Base-by-base conservation (phyloP, 2,329 filamentous ascomycete genomes). In the Fusarium keratoplasticum region DNA sequence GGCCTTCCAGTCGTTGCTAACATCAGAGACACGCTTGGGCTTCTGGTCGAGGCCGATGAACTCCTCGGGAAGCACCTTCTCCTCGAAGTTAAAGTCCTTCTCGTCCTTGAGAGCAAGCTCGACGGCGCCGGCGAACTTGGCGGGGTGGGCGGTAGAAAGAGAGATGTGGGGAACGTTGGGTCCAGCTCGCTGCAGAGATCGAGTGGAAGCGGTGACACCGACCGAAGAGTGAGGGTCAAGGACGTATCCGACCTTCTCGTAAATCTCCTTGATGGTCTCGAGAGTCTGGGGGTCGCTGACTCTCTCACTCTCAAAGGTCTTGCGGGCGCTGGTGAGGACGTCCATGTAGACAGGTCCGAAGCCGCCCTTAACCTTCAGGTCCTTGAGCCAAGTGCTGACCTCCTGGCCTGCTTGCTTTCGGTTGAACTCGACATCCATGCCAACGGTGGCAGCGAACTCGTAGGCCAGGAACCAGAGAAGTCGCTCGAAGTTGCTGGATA, bases 401-500 rank as follows among this genome's bases (percentile, higher is more conserved):
- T 94, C 92, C 80, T 94, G 91, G 4, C 94, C 93, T 10, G 91
- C 91, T 82, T 91, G 89, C 81, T 87, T 91, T 84, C 90, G 90
- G 82, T 89, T 92, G 86, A 89, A 92, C 74, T 88, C 85, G 63
- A 91, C 88, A 77, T 92, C 89, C 87, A 91, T 89, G 60, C 89
- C 89, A 5, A 87, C 87, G 14, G 82, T 85, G 8, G 85, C 80
- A 20, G 90, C 91, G 70, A 91, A 92, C 76, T 93, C 89, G 84
- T 94, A 94, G 2, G 95, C 93, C 31, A 98, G 87, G 87, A 94
- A 98, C 96, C 96, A 98, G 13, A 99, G 88, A 6, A 99, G 88
- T 35, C 96, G 91, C 87, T 99, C 96, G 81, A 99, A 98, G 86
- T 99, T 99, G 82, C 93, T 96, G 27, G 93, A 96, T 14, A 98